Conservation (phyloP, 1,139 yeast species). For the Trichomonascaceae sp. region DNA sequence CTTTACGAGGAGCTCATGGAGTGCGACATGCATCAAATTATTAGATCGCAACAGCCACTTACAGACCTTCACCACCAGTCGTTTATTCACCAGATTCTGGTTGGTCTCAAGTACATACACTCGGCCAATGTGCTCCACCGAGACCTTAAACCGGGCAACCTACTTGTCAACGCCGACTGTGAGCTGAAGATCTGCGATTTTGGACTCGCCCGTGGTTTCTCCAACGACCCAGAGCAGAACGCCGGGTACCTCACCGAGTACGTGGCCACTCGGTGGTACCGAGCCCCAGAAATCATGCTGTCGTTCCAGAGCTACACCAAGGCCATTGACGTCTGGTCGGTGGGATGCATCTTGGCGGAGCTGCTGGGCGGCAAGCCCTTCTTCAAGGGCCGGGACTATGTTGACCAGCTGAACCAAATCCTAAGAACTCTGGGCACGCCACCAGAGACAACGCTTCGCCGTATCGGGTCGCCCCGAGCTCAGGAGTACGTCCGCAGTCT, state of each 20-base stretch:
- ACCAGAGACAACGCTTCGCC: slow-evolving; percentile 61
- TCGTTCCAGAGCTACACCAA: slow-evolving; percentile 87
- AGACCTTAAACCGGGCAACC: slow-evolving; percentile 87
- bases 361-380: slow-evolving; percentile 83
- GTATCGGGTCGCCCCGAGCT: slow-evolving; percentile 82
- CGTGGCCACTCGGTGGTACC: slow-evolving; percentile 95
- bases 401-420: slow-evolving; percentile 86
- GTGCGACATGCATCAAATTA: slow-evolving; percentile 96
- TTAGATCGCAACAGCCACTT: slow-evolving; percentile 82
- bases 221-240: slow-evolving; percentile 70
- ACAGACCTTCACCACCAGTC: slow-evolving; percentile 94
- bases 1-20: slow-evolving; percentile 94
- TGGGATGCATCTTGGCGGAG: slow-evolving; percentile 93
- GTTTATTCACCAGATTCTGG: slow-evolving; percentile 79
- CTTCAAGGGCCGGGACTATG: slow-evolving; percentile 90
- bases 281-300: slow-evolving; percentile 96
- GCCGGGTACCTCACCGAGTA: slow-evolving; percentile 91
- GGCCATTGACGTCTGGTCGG: slow-evolving; percentile 96
- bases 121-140: slow-evolving; percentile 93
- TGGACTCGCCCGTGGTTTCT: slow-evolving; percentile 92
- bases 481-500: slow-evolving; percentile 83
- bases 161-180: slow-evolving; percentile 90
- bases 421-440: slow-evolving; percentile 84
- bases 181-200: slow-evolving; percentile 94
- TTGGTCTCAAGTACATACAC: slow-evolving; percentile 89